Evolutionary conservation across 805 yeast genomes (phyloP).

Genomic region (Wickerhamomyces canadensis): DNA sequence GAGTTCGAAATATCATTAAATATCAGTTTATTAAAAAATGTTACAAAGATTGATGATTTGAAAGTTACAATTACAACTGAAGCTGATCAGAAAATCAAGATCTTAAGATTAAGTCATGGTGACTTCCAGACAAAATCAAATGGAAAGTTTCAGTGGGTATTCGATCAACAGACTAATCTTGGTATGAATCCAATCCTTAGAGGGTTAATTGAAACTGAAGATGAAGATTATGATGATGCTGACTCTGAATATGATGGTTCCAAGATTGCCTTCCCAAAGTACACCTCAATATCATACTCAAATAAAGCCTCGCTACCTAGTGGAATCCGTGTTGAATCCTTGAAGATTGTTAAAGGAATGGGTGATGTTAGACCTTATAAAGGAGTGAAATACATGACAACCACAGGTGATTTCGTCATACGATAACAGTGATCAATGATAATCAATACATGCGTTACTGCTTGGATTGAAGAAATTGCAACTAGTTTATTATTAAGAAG

Average conservation of each 20-base stretch:
- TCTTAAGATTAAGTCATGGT: constrained; percentile 68
- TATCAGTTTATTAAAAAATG: constrained; percentile 34
- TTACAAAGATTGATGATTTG: constrained; percentile 43
- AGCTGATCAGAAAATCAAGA: constrained; percentile 37
- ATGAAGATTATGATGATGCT: constrained; percentile 7
- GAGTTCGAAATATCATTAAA: constrained; percentile 33
- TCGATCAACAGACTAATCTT: constrained; percentile 49
- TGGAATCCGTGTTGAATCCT: constrained; percentile 61
- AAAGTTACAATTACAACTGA: constrained; percentile 32
- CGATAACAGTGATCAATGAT: too few species aligned
- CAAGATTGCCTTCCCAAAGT: constrained; percentile 31
- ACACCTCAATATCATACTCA: constrained; percentile 45
- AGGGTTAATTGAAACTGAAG: constrained; percentile 41
- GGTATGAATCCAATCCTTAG: constrained; percentile 67
- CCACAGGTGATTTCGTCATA: constrained; percentile 46
- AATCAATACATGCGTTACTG: too few species aligned
- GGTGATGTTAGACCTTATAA: constrained; percentile 75
- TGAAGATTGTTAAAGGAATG: constrained; percentile 56
- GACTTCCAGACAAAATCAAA: constrained; percentile 54
- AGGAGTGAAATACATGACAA: constrained; percentile 81
- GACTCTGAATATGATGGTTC: neutral
- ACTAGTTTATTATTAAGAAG: too few species aligned
- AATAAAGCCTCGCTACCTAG: constrained; percentile 72
- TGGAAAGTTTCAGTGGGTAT: constrained; percentile 62
- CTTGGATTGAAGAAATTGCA: too few species aligned